Conservation (phyloP, 805 yeast genomes). For the Kazachstania bromeliacearum region DNA sequence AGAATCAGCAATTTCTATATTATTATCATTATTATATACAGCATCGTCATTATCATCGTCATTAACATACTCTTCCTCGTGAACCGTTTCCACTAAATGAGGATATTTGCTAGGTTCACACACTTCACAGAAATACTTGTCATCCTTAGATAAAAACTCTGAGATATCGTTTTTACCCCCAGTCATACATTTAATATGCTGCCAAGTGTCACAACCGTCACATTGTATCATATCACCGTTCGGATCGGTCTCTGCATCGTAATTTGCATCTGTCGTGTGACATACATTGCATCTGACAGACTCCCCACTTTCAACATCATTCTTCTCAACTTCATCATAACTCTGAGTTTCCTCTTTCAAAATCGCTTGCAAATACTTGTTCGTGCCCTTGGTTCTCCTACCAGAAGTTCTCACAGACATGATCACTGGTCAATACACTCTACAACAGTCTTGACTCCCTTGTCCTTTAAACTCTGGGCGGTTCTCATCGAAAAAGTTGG, state of each 20-base stretch:
- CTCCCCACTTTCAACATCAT: slow-evolving; percentile 28
- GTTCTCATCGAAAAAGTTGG: too few species aligned
- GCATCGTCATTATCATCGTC: slow-evolving; percentile 7
- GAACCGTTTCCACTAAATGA: slow-evolving; percentile 13
- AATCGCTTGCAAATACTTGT: slow-evolving; percentile 24
- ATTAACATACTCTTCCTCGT: slow-evolving; percentile 7
- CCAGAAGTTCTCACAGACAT: slow-evolving; percentile 34
- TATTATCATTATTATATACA: neutral
- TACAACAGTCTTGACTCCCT: too few species aligned
- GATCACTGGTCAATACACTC: too few species aligned
- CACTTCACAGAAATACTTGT: slow-evolving; percentile 42
- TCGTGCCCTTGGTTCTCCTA: slow-evolving; percentile 36
- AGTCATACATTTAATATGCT: slow-evolving; percentile 56
- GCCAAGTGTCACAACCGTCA: slow-evolving; percentile 62
- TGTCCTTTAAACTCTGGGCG: too few species aligned
- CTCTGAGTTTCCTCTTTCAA: slow-evolving; percentile 24
- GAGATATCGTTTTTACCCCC: slow-evolving; percentile 23
- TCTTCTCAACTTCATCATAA: slow-evolving; percentile 9
- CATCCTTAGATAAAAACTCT: slow-evolving; percentile 32
- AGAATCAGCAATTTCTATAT: neutral
- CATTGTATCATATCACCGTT: slow-evolving; percentile 55
- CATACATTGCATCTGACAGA: slow-evolving; percentile 53
- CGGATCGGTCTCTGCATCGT: slow-evolving; percentile 46
- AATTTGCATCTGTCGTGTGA: slow-evolving; percentile 49
- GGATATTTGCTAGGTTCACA: slow-evolving; percentile 39